Evolutionary conservation across 2,329 filamentous ascomycete genomes (phyloP).

Genomic region (Botrytis hyacinthi): DNA sequence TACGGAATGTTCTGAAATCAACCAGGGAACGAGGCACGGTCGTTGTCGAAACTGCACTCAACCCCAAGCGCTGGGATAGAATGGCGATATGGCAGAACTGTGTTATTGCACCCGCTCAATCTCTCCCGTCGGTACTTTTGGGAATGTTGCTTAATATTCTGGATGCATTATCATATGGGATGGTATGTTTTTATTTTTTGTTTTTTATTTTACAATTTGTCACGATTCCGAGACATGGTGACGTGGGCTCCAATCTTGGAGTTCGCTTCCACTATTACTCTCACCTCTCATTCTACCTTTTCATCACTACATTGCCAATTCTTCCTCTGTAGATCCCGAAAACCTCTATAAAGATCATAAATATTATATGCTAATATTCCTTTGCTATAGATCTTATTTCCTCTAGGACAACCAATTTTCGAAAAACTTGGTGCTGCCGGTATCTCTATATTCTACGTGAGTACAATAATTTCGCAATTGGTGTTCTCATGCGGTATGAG

Average conservation of each 20-base stretch:
- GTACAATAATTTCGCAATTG: slow-evolving; percentile 90
- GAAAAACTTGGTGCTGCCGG: slow-evolving; percentile 83
- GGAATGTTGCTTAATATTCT: slow-evolving; percentile 88
- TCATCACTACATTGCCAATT: neutral
- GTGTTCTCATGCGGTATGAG: slow-evolving; percentile 83
- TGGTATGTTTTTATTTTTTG: slow-evolving; percentile 36
- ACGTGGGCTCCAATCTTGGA: neutral
- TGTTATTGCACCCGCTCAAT: slow-evolving; percentile 65
- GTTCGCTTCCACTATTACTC: neutral
- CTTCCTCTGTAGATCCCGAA: neutral
- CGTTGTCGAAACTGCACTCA: slow-evolving; percentile 42
- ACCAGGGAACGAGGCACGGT: slow-evolving; percentile 29
- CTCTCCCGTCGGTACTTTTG: slow-evolving; percentile 81
- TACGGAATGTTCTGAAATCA: slow-evolving; percentile 30
- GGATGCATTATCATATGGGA: slow-evolving; percentile 90
- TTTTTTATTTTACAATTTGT: too few species aligned
- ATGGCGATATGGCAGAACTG: slow-evolving; percentile 61
- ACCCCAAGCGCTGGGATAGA: slow-evolving; percentile 71
- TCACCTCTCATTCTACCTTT: neutral
- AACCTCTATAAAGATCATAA: neutral
- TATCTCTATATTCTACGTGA: slow-evolving; percentile 98
- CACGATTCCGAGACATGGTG: neutral
- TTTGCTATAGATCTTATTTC: slow-evolving; percentile 70
- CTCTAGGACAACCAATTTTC: slow-evolving; percentile 83
- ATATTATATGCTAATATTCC: slow-evolving; percentile 55